phyloP scores from a whole-genome alignment of 2,329 filamentous ascomycete species.

The Mycosphaerelloides madeirae region DNA sequence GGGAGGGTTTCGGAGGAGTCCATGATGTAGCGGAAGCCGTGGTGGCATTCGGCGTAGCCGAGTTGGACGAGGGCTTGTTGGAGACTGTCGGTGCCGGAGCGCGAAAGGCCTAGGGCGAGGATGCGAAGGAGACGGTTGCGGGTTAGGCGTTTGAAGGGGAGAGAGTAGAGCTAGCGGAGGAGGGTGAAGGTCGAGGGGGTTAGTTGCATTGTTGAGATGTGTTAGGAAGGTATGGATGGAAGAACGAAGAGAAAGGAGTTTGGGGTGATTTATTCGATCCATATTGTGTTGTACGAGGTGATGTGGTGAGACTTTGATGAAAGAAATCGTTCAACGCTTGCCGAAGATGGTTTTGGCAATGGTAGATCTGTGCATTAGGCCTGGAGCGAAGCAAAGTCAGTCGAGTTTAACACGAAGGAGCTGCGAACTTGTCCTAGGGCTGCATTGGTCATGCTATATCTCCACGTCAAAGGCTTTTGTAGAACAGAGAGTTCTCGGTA shows the following conservation, averaged over 20 bases:
- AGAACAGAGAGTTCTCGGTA: no score
- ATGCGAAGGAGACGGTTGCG: not conserved
- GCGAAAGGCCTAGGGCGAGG: constrained; percentile 1
- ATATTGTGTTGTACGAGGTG: no score
- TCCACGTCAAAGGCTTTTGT: no score
- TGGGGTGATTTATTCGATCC: not conserved
- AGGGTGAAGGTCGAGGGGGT: not conserved
- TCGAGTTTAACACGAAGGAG: no score
- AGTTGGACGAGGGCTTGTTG: constrained; percentile 1
- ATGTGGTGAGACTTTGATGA: no score
- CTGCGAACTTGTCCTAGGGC: no score
- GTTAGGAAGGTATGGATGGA: not conserved
- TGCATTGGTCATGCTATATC: no score
- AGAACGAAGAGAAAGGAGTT: not conserved
- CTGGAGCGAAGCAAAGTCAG: no score
- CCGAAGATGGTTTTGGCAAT: no score
- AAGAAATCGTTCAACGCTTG: no score
- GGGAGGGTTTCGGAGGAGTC: not conserved
- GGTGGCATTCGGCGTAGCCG: constrained; percentile 1
- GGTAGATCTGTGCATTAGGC: no score
- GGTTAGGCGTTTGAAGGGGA: not conserved
- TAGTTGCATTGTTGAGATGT: not conserved
- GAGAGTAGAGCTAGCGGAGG: not conserved
- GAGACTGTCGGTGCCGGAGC: constrained; percentile 1
- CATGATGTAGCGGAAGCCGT: constrained; percentile 1